Conservation (phyloP, 2,329 filamentous ascomycete species). For the Plectosphaerella sp. region DNA sequence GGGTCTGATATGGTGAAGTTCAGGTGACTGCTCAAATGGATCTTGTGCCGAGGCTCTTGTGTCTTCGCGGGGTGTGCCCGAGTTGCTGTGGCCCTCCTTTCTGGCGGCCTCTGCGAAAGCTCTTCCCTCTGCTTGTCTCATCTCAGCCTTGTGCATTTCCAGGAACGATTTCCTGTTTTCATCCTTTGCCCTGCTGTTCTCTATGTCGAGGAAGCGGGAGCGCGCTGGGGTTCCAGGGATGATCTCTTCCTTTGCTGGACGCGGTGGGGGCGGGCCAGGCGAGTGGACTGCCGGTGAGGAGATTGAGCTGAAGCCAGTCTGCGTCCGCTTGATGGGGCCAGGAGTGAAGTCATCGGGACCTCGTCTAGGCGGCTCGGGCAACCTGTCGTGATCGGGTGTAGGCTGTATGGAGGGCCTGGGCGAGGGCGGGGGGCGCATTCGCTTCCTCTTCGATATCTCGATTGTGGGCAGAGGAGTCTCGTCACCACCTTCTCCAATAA, state of each 20-base stretch:
- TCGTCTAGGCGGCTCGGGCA: constrained; percentile 18
- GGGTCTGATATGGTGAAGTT: constrained; percentile 4
- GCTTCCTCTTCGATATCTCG: constrained; percentile 63
- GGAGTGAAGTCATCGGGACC: constrained; percentile 44
- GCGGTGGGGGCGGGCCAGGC: constrained; percentile 5
- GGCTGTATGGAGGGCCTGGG: constrained; percentile 23
- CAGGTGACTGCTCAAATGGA: constrained; percentile 16
- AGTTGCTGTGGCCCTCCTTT: background rate
- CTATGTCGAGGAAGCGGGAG: constrained; percentile 37
- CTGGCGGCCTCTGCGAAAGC: constrained; percentile 50
- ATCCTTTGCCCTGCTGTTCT: constrained; percentile 32
- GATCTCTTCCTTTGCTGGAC: constrained; percentile 11
- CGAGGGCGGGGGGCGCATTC: constrained; percentile 21
- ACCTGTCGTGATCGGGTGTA: constrained; percentile 17
- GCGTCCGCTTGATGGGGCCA: constrained; percentile 48
- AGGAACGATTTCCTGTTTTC: constrained; percentile 55
- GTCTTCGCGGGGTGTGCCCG: constrained; percentile 10
- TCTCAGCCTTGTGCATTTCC: constrained; percentile 53
- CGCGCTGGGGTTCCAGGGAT: constrained; percentile 27
- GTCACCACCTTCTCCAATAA: constrained; percentile 91
- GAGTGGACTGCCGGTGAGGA: constrained; percentile 11
- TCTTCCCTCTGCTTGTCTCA: constrained; percentile 56
- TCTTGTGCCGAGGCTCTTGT: constrained; percentile 20
- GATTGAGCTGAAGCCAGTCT: constrained; percentile 48
- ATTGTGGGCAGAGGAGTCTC: constrained; percentile 69